Conservation (phyloP, 2,329 filamentous ascomycete genomes). For the Plenodomus biglobosus region DNA sequence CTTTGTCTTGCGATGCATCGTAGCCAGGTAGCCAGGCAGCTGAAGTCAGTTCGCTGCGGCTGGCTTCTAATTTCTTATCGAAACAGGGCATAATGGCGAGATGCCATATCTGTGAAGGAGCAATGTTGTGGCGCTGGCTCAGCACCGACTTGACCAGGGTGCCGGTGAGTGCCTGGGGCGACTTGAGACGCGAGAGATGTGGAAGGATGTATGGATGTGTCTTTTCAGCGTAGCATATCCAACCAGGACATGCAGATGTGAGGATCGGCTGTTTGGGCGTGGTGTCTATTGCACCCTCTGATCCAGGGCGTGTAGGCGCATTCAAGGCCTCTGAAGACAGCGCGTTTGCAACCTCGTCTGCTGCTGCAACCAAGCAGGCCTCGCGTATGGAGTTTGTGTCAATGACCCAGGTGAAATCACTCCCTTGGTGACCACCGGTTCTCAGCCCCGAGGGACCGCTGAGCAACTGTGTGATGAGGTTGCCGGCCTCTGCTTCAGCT, state of each 20-base stretch:
- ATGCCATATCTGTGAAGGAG: constrained; percentile 86
- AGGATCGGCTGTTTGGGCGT: constrained; percentile 66
- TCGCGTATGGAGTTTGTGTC: constrained; percentile 86
- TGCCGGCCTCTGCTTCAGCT: constrained; percentile 70
- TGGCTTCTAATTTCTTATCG: constrained; percentile 97
- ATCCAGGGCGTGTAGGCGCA: constrained; percentile 23
- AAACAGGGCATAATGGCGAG: constrained; percentile 97
- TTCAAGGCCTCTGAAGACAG: constrained; percentile 32
- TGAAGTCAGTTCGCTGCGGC: constrained; percentile 87
- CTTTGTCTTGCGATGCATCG: constrained; percentile 33
- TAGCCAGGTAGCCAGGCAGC: constrained; percentile 61
- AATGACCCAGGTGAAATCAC: constrained; percentile 83
- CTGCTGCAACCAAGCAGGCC: constrained; percentile 69
- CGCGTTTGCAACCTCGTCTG: constrained; percentile 50
- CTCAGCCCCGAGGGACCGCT: constrained; percentile 69
- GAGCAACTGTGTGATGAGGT: constrained; percentile 81
- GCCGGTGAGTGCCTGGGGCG: constrained; percentile 87
- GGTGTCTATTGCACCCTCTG: constrained; percentile 45
- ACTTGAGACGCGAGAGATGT: constrained; percentile 88
- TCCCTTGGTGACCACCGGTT: constrained; percentile 69
- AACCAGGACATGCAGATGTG: constrained; percentile 90
- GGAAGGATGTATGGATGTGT: constrained; percentile 92
- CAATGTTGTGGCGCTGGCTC: constrained; percentile 69
- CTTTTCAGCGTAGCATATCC: constrained; percentile 99
- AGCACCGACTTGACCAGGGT: constrained; percentile 87